Conservation (phyloP, 331 rosid genomes). For the Saraca asoca region DNA sequence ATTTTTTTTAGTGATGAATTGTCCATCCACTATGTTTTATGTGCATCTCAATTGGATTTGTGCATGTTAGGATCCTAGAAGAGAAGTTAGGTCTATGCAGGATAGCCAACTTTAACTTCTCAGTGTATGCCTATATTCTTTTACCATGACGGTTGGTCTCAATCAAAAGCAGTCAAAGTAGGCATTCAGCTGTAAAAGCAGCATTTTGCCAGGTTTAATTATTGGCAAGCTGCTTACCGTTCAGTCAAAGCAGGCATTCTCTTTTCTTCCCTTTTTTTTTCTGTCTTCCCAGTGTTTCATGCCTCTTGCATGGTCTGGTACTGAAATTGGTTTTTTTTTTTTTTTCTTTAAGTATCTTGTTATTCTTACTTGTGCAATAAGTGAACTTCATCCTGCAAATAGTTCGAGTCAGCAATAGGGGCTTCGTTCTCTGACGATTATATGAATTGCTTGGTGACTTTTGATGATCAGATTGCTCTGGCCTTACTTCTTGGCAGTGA, state of each 20-base stretch:
- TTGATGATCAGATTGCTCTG: slow-evolving; percentile 66
- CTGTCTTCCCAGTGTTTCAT: not conserved
- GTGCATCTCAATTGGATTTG: slow-evolving; percentile 28
- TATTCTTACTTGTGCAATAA: not conserved
- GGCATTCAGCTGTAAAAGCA: slow-evolving; percentile 9
- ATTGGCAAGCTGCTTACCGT: not conserved
- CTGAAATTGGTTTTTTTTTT: slow-evolving; percentile 9
- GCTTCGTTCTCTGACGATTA: slow-evolving; percentile 23
- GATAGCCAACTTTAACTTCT: not conserved
- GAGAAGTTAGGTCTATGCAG: slow-evolving; percentile 18
- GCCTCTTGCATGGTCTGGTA: slow-evolving; percentile 11
- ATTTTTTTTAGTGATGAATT: slow-evolving; percentile 1
- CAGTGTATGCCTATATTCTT: not conserved
- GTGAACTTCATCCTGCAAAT: slow-evolving; percentile 6
- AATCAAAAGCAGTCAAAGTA: slow-evolving; percentile 15
- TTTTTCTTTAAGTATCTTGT: not conserved
- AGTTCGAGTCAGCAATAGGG: slow-evolving; percentile 6
- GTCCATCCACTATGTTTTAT: slow-evolving; percentile 10
- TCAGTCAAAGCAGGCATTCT: not conserved
- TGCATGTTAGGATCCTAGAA: slow-evolving; percentile 17
- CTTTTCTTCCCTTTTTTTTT: not conserved
- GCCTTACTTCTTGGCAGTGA: slow-evolving; percentile 84
- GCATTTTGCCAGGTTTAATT: not conserved
- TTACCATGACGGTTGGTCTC: slow-evolving; percentile 11
- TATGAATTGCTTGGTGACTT: slow-evolving; percentile 35